Evolutionary conservation across 2,329 filamentous ascomycete genomes (phyloP).

Genomic region (Colletotrichum karsti): DNA sequence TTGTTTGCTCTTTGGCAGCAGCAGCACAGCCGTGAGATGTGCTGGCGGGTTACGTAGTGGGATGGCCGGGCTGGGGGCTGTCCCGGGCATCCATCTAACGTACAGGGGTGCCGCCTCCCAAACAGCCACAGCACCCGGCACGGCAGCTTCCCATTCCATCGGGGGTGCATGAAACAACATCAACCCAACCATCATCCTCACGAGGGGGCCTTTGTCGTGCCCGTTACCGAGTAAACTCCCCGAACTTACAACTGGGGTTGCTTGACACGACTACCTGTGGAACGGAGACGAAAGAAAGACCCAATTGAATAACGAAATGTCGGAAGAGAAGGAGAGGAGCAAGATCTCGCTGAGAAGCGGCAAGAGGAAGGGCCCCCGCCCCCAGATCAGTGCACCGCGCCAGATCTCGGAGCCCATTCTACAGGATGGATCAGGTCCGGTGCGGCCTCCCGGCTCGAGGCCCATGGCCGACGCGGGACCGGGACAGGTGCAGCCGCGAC

Average conservation of each 20-base stretch:
- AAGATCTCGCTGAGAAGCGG: slow-evolving; percentile 71
- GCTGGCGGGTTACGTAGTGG: slow-evolving; percentile 19
- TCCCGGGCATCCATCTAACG: not conserved
- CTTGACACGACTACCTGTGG: not conserved
- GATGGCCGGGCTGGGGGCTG: slow-evolving; percentile 10
- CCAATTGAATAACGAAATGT: slow-evolving; percentile 53
- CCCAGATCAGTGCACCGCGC: slow-evolving; percentile 67
- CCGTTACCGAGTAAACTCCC: not conserved
- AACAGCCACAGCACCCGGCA: slow-evolving; percentile 14
- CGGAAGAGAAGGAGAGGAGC: slow-evolving; percentile 60
- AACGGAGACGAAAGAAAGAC: too few species aligned
- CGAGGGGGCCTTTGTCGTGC: not conserved
- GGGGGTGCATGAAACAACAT: slow-evolving; percentile 22
- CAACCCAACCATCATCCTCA: slow-evolving; percentile 2
- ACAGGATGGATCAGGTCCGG: slow-evolving; percentile 47
- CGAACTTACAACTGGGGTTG: not conserved
- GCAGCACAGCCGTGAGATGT: not conserved
- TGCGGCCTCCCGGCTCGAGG: slow-evolving; percentile 34
- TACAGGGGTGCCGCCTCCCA: slow-evolving; percentile 12
- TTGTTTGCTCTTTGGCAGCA: not conserved
- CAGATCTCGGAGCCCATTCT: slow-evolving; percentile 70
- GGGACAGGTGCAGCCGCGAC: slow-evolving; percentile 13
- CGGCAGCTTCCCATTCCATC: slow-evolving; percentile 20
- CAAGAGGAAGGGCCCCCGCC: slow-evolving; percentile 66
- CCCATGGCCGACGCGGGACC: slow-evolving; percentile 25